phyloP scores from a whole-genome alignment of 257 asterid species.

The Lantana camara region DNA sequence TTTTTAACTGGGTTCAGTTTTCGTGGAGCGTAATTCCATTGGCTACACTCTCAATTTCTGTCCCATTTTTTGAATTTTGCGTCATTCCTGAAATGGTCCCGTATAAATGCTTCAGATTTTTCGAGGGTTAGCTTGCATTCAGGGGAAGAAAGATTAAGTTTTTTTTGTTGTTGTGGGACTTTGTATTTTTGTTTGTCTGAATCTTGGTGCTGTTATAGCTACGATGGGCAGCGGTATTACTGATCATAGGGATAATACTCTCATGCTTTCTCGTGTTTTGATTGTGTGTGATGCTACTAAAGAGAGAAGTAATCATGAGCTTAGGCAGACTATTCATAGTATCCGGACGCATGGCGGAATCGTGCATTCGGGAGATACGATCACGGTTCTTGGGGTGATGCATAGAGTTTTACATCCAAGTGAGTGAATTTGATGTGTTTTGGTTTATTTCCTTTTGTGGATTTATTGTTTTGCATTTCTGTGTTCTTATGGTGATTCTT shows the following conservation, averaged over 20 bases:
- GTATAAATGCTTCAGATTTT: neutral
- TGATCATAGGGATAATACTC: conserved; percentile 15
- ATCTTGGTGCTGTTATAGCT: conserved; percentile 18
- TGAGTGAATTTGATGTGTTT: conserved; percentile 30
- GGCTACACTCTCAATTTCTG: conserved; percentile 20
- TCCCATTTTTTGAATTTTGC: conserved; percentile 1
- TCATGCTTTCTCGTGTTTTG: conserved; percentile 44
- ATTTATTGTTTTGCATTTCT: neutral
- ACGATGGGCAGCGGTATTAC: conserved; percentile 17
- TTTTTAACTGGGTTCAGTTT: neutral
- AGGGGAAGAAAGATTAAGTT: neutral
- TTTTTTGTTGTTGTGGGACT: neutral
- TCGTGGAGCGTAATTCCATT: neutral
- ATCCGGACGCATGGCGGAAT: conserved; percentile 51
- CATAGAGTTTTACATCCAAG: conserved; percentile 65
- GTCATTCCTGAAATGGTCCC: neutral
- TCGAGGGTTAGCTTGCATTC: neutral
- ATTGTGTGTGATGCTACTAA: conserved; percentile 67
- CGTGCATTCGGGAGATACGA: conserved; percentile 52
- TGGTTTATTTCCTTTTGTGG: neutral
- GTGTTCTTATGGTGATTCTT: neutral
- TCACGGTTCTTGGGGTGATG: conserved; percentile 61
- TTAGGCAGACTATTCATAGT: conserved; percentile 34
- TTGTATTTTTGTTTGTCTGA: neutral
- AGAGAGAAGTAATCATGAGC: conserved; percentile 43